Evolutionary conservation across 257 asterid genomes (phyloP).

Genomic region (Solanum bukasovii): DNA sequence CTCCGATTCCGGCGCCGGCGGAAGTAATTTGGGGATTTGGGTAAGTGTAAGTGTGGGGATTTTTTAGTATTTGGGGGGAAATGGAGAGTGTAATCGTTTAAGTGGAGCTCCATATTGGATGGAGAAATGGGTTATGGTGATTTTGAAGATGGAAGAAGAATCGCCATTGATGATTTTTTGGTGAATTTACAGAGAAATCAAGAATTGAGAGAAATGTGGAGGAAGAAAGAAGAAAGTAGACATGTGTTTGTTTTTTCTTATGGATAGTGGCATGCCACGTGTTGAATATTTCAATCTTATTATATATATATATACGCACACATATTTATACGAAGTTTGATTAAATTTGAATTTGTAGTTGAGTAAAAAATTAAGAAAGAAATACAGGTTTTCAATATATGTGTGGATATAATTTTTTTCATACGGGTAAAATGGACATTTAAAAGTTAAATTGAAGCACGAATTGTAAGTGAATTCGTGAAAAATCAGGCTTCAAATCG

Average conservation of each 20-base stretch:
- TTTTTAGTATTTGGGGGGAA: neutral
- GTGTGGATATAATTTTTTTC: neutral
- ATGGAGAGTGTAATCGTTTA: neutral
- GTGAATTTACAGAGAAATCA: neutral
- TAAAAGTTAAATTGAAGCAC: neutral
- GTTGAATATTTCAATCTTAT: neutral
- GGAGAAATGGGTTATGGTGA: neutral
- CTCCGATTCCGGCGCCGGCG: neutral
- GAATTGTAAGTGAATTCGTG: neutral
- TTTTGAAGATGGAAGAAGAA: neutral
- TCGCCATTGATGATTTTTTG: neutral
- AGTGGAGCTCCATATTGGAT: neutral
- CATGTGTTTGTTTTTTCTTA: neutral
- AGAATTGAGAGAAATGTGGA: neutral
- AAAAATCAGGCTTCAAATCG: fast-evolving
- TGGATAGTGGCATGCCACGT: neutral
- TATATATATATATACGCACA: no score
- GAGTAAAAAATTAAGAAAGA: neutral
- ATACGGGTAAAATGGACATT: neutral
- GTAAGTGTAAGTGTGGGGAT: neutral
- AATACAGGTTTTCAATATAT: no score
- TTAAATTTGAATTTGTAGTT: no score
- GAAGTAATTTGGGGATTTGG: neutral
- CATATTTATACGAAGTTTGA: no score
- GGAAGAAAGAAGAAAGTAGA: neutral